Conservation (phyloP, 108 stramenopile genomes). For the Cyclotella baltica region DNA sequence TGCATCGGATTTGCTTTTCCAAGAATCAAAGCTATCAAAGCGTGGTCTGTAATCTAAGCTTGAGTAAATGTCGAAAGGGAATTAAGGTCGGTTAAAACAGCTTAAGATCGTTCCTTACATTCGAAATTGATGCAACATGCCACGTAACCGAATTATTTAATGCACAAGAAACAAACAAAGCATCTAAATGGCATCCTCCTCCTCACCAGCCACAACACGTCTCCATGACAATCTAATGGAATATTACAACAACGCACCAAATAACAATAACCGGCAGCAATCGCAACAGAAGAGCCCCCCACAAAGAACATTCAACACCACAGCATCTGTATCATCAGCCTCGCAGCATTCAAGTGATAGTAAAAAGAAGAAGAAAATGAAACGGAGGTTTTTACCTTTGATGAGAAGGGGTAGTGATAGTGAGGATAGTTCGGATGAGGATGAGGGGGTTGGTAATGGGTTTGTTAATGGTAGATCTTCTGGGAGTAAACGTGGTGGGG, state of each 20-base stretch:
- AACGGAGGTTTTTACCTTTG: constrained; percentile 5
- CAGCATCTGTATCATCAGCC: not conserved
- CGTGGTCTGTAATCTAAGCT: too few relatives aligned
- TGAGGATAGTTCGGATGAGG: not conserved
- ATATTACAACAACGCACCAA: not conserved
- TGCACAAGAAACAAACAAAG: too few relatives aligned
- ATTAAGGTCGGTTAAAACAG: too few relatives aligned
- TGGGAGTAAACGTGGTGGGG: too few relatives aligned
- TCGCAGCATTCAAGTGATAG: not conserved
- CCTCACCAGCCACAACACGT: constrained; percentile 1
- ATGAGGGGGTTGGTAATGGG: not conserved
- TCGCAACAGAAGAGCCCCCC: not conserved
- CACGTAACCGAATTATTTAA: too few relatives aligned
- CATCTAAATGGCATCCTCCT: constrained; percentile 1
- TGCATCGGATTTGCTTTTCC: too few relatives aligned
- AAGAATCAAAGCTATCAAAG: too few relatives aligned
- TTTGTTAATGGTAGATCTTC: not conserved
- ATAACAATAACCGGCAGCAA: not conserved
- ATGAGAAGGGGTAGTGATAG: not conserved
- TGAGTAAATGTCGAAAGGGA: too few relatives aligned
- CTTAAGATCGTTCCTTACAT: too few relatives aligned
- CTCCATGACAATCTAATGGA: constrained; percentile 14
- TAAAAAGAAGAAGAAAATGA: not conserved
- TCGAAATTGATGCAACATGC: too few relatives aligned
- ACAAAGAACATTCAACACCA: not conserved